Base-by-base conservation (phyloP, 768 basidiomycete genomes). In the Lactarius tabidus region DNA sequence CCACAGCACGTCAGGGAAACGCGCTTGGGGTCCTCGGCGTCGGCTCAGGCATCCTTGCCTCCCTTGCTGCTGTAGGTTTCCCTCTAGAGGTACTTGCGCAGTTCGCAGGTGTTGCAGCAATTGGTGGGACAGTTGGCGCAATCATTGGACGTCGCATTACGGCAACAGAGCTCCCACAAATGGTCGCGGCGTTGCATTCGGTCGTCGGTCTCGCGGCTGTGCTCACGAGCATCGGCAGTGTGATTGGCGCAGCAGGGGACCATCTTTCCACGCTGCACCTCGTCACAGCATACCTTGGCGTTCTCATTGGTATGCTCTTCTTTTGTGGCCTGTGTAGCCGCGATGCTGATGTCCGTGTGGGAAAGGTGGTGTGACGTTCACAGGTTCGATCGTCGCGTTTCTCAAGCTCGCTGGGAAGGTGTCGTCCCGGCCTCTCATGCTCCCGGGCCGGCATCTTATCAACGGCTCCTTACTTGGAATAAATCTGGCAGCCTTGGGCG, bases 121-220 rank as follows among this genome's bases (percentile, higher is more conserved):
- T 91, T n/a, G 93, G 92, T 53, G 90, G 84, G 1, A 74, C 82
- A 9, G 73, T 88, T 31, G 93, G 93, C 12, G 74, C 88, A 15
- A 76, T 90, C 68, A 84, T 95, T 66, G 93, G 93, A 41, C 80
- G 91, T 36, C 85, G 92, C 26, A 90, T 94, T 54, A 92, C 90
- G 18, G 89, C 90, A 3, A 94, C 91, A 20, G 93, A 95, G 72
- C 81, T 95, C 39, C 93, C 93, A 9, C 93, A 95, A 74, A 90
- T 85, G 80, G 87, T 86, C 33, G 83, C 87, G 1, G 87, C 92
- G 60, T 77, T 95, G 63, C 93, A 95, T 72, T 91, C 89, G 38
- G 93, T 95, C 36, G 93, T 95, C 59, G 93, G 93, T 75, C 83
- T 95, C 33, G 93, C 93, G 2, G 93, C 93, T 0, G 93, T 95